A percentile compares a stretch with the other conserved stretches of the same genome.
These are phyloP conservation scores for Tylopilus sp. DNA, from an alignment of 768 basidiomycete species.

Conservation along the genomic window DNA sequence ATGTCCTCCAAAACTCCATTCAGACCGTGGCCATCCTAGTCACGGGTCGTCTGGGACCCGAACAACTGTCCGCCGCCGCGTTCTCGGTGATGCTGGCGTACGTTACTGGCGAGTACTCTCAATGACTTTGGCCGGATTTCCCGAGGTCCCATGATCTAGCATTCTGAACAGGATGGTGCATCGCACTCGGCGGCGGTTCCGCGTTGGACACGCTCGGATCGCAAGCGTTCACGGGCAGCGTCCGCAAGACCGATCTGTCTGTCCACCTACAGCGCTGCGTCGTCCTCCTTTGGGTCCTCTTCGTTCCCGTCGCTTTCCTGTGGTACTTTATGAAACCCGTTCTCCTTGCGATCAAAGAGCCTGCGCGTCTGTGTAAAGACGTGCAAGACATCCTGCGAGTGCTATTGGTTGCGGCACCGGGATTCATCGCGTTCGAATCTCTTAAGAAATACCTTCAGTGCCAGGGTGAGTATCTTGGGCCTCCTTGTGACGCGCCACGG, in stretches of 20 bases:
- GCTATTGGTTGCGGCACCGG: constrained; percentile 62
- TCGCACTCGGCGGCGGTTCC: constrained; percentile 76
- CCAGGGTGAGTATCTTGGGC: constrained; percentile 70
- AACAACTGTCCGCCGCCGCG: constrained; percentile 67
- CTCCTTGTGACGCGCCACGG: not conserved
- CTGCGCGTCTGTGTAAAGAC: constrained; percentile 50
- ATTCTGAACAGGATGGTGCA: constrained; percentile 58
- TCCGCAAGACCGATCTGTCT: constrained; percentile 58
- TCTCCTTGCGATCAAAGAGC: constrained; percentile 61
- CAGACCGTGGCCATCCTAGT: constrained; percentile 64
- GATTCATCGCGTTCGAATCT: constrained; percentile 72
- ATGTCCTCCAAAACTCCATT: constrained; percentile 70
- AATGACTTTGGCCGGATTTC: constrained; percentile 19
- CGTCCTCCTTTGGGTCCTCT: constrained; percentile 57
- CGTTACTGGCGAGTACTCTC: constrained; percentile 64
- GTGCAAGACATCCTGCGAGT: constrained; percentile 66
- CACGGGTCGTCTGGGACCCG: constrained; percentile 63
- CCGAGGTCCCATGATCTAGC: constrained; percentile 52
- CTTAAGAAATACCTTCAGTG: constrained; percentile 80
- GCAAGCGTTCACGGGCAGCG: constrained; percentile 68
- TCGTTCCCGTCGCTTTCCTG: constrained; percentile 57
- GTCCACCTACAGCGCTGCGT: constrained; percentile 71
- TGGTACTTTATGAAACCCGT: constrained; percentile 68
- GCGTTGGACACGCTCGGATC: constrained; percentile 77
- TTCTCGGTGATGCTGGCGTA: constrained; percentile 76